phyloP scores from a whole-genome alignment of 352 stramenopile species.

The Phytophthora pisi region DNA sequence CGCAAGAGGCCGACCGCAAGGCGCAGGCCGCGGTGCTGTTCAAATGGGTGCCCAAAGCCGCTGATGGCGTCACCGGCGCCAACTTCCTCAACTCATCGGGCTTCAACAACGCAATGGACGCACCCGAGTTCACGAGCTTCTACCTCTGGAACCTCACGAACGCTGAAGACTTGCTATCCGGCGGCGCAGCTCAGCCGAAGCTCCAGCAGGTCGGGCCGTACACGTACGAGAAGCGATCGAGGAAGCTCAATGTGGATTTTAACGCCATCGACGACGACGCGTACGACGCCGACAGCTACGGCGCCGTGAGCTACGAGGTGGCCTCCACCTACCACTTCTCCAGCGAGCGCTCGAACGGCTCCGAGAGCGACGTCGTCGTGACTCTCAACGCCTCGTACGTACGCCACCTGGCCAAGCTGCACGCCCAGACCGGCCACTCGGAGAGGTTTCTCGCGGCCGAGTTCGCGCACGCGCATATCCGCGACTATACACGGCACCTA shows the following conservation, averaged over 20 bases:
- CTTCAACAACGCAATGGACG: conserved; percentile 58
- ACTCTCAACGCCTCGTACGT: conserved; percentile 70
- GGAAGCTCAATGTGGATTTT: conserved; percentile 61
- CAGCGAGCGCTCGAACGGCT: conserved; percentile 62
- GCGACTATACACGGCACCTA: conserved; percentile 47
- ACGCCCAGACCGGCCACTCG: conserved; percentile 40
- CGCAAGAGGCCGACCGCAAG: conserved; percentile 12
- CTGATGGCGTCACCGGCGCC: conserved; percentile 2
- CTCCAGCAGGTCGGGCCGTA: conserved; percentile 70
- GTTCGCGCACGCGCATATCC: conserved; percentile 60
- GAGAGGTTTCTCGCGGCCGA: conserved; percentile 68
- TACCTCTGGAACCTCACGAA: conserved; percentile 84
- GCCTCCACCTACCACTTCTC: conserved; percentile 51
- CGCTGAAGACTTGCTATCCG: conserved; percentile 35
- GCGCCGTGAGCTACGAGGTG: conserved; percentile 60
- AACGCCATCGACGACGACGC: conserved; percentile 32
- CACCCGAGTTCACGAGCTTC: conserved; percentile 56
- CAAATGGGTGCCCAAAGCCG: conserved; percentile 23
- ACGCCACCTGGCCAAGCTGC: conserved; percentile 54
- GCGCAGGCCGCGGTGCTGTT: conserved; percentile 19
- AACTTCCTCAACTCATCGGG: conserved; percentile 34
- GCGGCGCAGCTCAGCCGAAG: conserved; percentile 20
- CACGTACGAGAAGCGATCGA: conserved; percentile 64
- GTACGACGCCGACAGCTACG: conserved; percentile 27
- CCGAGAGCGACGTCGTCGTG: conserved; percentile 55